phyloP scores from a whole-genome alignment of 1,139 yeast species.

The Meyerozyma sp. region DNA sequence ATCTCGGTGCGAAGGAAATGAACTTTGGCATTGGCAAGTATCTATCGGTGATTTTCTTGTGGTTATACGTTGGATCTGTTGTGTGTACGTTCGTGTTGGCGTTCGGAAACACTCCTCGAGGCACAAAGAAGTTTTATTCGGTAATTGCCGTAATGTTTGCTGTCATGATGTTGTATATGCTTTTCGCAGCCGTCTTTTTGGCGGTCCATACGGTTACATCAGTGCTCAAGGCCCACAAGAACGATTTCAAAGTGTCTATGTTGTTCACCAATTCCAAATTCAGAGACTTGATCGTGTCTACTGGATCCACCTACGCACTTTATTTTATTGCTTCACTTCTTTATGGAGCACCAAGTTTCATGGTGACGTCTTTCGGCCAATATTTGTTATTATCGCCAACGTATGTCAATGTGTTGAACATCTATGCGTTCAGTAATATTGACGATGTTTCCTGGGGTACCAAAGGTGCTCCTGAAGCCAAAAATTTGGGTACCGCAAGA shows the following conservation, averaged over 20 bases:
- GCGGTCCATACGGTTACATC: slow-evolving; percentile 64
- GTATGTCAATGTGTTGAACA: slow-evolving; percentile 72
- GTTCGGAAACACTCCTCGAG: slow-evolving; percentile 24
- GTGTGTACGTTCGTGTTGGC: slow-evolving; percentile 23
- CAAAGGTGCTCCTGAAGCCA: slow-evolving; percentile 60
- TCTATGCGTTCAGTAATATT: slow-evolving; percentile 79
- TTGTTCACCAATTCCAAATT: slow-evolving; percentile 60
- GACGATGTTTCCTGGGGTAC: slow-evolving; percentile 91
- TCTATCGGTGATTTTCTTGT: slow-evolving; percentile 18
- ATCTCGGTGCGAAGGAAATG: slow-evolving; percentile 46
- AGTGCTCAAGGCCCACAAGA: slow-evolving; percentile 31
- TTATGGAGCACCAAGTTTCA: slow-evolving; percentile 75
- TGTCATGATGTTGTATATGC: slow-evolving; percentile 22
- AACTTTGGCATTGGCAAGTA: slow-evolving; percentile 22
- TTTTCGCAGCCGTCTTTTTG: slow-evolving; percentile 73
- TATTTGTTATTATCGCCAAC: slow-evolving; percentile 70
- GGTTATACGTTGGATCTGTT: slow-evolving; percentile 21
- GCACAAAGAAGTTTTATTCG: slow-evolving; percentile 18
- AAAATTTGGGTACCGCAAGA: slow-evolving; percentile 69
- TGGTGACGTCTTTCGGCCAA: slow-evolving; percentile 69
- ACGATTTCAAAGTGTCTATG: slow-evolving; percentile 40
- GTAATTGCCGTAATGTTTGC: slow-evolving; percentile 18
- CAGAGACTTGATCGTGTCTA: slow-evolving; percentile 82
- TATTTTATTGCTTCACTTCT: slow-evolving; percentile 73
- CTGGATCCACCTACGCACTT: slow-evolving; percentile 76